These are phyloP conservation scores for Chlamydomonas asymmetrica DNA, from an alignment of 139 green algal species.

Conservation along the genomic window DNA sequence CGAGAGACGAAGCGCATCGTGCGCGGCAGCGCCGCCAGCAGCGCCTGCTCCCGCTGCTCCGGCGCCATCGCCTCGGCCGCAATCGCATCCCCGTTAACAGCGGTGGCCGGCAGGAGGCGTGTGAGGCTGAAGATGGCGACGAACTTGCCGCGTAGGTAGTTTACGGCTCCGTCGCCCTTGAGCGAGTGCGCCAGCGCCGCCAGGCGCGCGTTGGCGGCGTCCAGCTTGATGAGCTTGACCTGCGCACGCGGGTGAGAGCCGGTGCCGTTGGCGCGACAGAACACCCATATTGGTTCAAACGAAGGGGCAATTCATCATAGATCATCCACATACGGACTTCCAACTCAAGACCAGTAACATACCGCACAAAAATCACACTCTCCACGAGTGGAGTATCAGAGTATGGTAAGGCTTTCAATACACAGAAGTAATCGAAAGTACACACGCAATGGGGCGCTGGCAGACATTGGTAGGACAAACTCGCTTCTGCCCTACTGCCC, in stretches of 20 bases:
- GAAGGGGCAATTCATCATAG: no score
- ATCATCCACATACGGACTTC: no score
- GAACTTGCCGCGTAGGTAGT: conserved; percentile 62
- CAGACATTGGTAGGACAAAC: no score
- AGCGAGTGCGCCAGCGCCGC: conserved; percentile 11
- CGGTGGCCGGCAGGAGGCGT: conserved; percentile 2
- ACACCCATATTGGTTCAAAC: no score
- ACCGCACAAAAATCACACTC: not conserved
- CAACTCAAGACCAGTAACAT: not conserved
- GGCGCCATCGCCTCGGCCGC: not conserved
- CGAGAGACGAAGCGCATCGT: conserved; percentile 14
- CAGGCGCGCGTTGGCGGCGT: conserved; percentile 77
- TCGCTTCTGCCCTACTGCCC: not conserved
- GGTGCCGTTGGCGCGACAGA: no score
- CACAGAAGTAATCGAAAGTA: no score
- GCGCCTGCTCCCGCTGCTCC: not conserved
- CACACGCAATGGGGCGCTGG: no score
- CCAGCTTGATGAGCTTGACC: conserved; percentile 76
- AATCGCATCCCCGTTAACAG: not conserved
- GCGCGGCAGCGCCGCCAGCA: not conserved
- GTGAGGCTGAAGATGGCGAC: conserved; percentile 34
- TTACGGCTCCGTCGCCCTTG: conserved; percentile 26
- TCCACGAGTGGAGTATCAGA: no score
- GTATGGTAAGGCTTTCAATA: no score
- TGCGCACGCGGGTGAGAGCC: conserved; percentile 69